These are phyloP conservation scores for Hymenochaete sp. DNA, from an alignment of 1,284 basidiomycete genomes.

Conservation along the genomic window DNA sequence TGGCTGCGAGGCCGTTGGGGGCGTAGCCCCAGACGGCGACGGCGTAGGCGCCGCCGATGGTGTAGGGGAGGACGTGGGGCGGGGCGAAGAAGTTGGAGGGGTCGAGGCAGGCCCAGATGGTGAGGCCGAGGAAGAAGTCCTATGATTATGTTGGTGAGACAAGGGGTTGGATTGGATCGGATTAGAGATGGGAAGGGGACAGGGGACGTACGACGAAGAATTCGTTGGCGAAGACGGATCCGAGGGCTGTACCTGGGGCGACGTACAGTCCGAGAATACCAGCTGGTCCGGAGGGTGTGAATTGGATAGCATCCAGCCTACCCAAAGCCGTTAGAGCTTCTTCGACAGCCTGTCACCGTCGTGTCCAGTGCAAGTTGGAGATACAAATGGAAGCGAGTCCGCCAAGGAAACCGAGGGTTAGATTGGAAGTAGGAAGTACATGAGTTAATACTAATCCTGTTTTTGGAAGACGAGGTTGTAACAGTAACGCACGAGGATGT, in stretches of 20 bases:
- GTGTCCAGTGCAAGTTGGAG: not conserved
- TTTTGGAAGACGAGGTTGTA: not conserved
- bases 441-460: slow-evolving; percentile 7
- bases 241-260: slow-evolving; percentile 39
- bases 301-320: slow-evolving; percentile 35
- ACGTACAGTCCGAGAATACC: slow-evolving; percentile 54
- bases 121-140: slow-evolving; percentile 58
- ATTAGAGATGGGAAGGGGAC: slow-evolving; percentile 9
- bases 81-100: slow-evolving; percentile 52
- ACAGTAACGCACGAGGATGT: slow-evolving; percentile 32
- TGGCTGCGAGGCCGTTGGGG: slow-evolving; percentile 45
- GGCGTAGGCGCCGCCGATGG: slow-evolving; percentile 48
- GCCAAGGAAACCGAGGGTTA: no score
- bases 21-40: slow-evolving; percentile 53
- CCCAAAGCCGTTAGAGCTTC: slow-evolving; percentile 35
- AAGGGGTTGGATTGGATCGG: not conserved
- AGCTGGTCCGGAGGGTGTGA: slow-evolving; percentile 51
- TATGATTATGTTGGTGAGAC: slow-evolving; percentile 21
- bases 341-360: slow-evolving; percentile 30
- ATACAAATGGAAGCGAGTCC: not conserved
- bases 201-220: slow-evolving; percentile 45
- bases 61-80: slow-evolving; percentile 42
- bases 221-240: slow-evolving; percentile 56
- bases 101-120: slow-evolving; percentile 51
- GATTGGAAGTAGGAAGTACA: not conserved